Evolutionary conservation across 2,329 filamentous ascomycete species (phyloP), one percentile per base, ranked within the genome.

Genomic region (Penicillium sclerotiorum): DNA sequence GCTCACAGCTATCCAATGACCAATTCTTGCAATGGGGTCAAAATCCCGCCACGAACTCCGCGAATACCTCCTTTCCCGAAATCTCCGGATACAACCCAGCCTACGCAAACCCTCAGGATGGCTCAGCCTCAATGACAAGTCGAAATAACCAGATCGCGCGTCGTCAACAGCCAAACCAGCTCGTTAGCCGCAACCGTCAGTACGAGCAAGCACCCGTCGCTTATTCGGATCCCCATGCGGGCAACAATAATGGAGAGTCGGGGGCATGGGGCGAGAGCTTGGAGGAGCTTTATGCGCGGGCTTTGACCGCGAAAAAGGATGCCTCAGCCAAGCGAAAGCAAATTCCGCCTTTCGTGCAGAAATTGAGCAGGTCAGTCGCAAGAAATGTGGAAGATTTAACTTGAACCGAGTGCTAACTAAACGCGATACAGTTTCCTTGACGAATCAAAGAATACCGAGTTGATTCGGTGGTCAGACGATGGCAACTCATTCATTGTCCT

Each of bases 331-430:
- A 96, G 72, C 81, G 92, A 63, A 97, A 97, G 73, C 89, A 95
- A 65, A 97, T 99, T 9, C 93, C 94, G 1, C 93, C 94, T 0
- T 99, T 99, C 77, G 92, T 99, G 36, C 92, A 96, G 71, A 99
- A 99, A 69, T 75, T 99, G 47, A 95, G 91, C 84, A 97, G 93
- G 93, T 95, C 77, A 75, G 52, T 37, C 6, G 30, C 3, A 13
- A 15, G 11, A 18, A 21, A 5, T 15, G 17, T 7, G 12, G 0
- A 13, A 12, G 21, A 15, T 22, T 17, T 38, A 83, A 65, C n/a
- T n/a, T n/a, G 39, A 27, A 6, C 15, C 32, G 11, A 17, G 13
- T 4, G 17, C 30, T 33, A 43, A 21, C 18, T 44, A 21, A 38
- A 27, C 20, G 13, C n/a, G 12, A 8, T 44, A 37, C 63, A 97